Conservation (phyloP, 495 filamentous ascomycete species). For the Aspergillus incahuasiensis region DNA sequence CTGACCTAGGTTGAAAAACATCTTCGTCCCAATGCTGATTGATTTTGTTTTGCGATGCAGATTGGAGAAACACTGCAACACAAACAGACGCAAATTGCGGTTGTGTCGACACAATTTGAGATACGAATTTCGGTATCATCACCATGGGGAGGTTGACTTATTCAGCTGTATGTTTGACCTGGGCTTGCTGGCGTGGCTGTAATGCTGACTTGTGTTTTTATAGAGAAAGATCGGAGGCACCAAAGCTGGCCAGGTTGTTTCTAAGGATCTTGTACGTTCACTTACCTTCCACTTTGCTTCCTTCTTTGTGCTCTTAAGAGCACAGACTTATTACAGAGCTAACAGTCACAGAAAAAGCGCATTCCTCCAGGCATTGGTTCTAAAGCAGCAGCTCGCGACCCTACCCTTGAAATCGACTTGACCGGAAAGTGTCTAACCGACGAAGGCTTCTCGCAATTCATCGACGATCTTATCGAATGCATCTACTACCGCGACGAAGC, state of each 20-base stretch:
- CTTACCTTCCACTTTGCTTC: background rate
- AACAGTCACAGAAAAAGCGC: slow-evolving; percentile 32
- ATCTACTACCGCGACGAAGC: slow-evolving; percentile 27
- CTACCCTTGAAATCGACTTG: slow-evolving; percentile 44
- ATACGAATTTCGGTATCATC: background rate
- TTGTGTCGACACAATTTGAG: background rate
- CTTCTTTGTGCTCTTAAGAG: too few relatives aligned
- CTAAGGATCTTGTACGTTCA: slow-evolving; percentile 38
- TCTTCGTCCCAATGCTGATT: background rate
- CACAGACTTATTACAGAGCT: background rate
- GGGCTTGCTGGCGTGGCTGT: background rate
- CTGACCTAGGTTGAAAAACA: too few relatives aligned
- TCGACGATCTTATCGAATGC: slow-evolving; percentile 34
- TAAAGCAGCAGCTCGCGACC: slow-evolving; percentile 33
- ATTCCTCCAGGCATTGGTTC: slow-evolving; percentile 29
- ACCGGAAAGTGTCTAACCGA: slow-evolving; percentile 40
- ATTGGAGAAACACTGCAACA: background rate
- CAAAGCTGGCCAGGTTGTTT: slow-evolving; percentile 40
- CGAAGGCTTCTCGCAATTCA: slow-evolving; percentile 38
- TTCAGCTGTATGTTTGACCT: slow-evolving; percentile 30
- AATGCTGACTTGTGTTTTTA: background rate
- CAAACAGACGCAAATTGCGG: background rate
- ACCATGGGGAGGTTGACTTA: slow-evolving; percentile 41
- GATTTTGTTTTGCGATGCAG: background rate
- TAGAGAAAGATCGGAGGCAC: slow-evolving; percentile 43